phyloP scores from a whole-genome alignment of 208 protist species.

The Vickermania spadyakhi region DNA sequence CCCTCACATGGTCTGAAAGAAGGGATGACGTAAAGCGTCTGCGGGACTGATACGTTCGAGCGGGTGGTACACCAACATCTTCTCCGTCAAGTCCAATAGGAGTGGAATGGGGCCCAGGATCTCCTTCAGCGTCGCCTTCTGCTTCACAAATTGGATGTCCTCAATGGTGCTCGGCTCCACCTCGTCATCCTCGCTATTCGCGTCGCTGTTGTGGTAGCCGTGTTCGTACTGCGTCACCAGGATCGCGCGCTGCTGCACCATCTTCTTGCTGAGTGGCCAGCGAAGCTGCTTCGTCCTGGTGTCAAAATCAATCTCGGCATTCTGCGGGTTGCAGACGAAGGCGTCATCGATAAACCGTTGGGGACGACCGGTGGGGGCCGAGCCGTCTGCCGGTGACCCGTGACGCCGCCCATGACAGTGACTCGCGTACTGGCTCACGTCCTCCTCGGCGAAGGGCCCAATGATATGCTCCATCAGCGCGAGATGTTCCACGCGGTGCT shows the following conservation, averaged over 20 bases:
- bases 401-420: not conserved
- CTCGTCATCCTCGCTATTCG: conserved; percentile 11
- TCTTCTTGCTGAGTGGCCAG: conserved; percentile 34
- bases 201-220: not conserved
- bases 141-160: conserved; percentile 44
- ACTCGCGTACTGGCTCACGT: conserved; percentile 12
- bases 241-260: conserved; percentile 3
- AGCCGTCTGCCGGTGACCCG: not conserved
- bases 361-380: not conserved
- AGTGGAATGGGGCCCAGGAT: conserved; percentile 35
- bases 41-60: conserved; percentile 81
- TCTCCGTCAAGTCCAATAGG: conserved; percentile 42
- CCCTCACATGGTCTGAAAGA: conserved; percentile 22
- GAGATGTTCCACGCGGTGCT: conserved; percentile 69
- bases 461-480: conserved; percentile 70
- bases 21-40: conserved; percentile 82
- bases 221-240: not conserved
- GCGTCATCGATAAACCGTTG: conserved; percentile 5
- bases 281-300: conserved; percentile 24
- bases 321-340: conserved; percentile 38
- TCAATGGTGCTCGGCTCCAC: not conserved
- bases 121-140: conserved; percentile 48
- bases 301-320: conserved; percentile 50
- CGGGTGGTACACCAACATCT: conserved; percentile 83
- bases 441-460: conserved; percentile 27